These are phyloP conservation scores for Pleurotus tuber-regium DNA, from an alignment of 768 basidiomycete genomes.

Conservation along the genomic window DNA sequence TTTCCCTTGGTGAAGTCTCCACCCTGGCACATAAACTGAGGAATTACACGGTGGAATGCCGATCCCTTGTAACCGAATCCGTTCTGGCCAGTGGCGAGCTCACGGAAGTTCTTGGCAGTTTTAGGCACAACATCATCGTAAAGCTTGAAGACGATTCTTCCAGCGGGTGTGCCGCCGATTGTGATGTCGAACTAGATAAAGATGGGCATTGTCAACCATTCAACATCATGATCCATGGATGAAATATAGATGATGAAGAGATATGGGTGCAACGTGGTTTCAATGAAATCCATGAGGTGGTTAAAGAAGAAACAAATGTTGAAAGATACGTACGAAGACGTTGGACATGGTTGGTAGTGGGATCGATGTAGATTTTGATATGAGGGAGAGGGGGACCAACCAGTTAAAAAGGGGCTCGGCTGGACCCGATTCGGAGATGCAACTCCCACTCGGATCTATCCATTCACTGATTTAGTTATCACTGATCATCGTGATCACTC, in stretches of 20 bases:
- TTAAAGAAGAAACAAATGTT: not conserved
- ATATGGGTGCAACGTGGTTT: conserved; percentile 1
- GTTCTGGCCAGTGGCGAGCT: conserved; percentile 73
- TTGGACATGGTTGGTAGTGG: conserved; percentile 26
- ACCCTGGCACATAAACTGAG: conserved; percentile 85
- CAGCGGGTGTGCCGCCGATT: conserved; percentile 37
- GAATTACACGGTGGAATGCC: conserved; percentile 81
- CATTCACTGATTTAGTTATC: no score
- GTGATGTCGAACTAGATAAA: conserved; percentile 63
- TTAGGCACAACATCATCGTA: conserved; percentile 76
- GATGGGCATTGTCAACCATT: not conserved
- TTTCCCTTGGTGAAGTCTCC: conserved; percentile 76
- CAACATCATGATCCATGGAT: not conserved
- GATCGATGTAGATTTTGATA: conserved; percentile 4
- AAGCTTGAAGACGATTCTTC: conserved; percentile 81
- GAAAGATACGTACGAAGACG: conserved; percentile 31
- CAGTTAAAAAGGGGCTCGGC: not conserved
- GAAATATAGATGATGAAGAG: not conserved
- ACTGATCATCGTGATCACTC: no score
- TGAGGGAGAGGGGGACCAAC: conserved; percentile 1
- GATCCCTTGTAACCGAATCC: conserved; percentile 73
- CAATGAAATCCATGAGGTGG: not conserved
- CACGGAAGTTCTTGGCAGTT: conserved; percentile 84
- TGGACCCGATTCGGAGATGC: not conserved
- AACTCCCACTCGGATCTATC: no score